Conservation (phyloP, 2,329 filamentous ascomycete species). For the Colletotrichum noveboracense region DNA sequence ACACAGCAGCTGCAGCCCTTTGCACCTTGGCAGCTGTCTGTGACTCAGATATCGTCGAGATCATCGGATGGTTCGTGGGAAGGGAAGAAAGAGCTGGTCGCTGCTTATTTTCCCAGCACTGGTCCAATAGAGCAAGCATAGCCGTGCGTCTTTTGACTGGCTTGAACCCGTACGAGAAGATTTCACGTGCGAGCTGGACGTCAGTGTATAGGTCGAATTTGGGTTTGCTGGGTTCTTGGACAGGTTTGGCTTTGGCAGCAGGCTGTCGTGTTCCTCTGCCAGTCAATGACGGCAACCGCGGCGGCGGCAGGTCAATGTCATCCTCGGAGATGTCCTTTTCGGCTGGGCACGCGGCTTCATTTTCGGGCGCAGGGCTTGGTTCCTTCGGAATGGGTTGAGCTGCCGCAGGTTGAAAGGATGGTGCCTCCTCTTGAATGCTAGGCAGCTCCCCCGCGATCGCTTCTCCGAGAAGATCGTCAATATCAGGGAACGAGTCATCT, state of each 20-base stretch:
- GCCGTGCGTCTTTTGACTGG: conserved; percentile 69
- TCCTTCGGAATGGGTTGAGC: background rate
- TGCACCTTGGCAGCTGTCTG: background rate
- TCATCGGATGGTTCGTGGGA: conserved; percentile 17
- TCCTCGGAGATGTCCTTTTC: background rate
- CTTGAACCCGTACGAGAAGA: conserved; percentile 75
- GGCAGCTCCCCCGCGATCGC: background rate
- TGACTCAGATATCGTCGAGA: conserved; percentile 3
- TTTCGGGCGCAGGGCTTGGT: background rate
- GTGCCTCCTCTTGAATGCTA: background rate
- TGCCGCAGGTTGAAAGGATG: background rate
- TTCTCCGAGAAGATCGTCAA: conserved; percentile 6
- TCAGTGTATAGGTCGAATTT: conserved; percentile 68
- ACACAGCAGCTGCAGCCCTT: conserved; percentile 19
- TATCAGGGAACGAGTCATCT: conserved; percentile 14
- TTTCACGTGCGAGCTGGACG: conserved; percentile 63
- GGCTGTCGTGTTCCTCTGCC: background rate
- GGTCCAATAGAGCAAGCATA: conserved; percentile 73
- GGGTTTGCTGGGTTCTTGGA: conserved; percentile 40
- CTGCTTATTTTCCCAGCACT: conserved; percentile 71
- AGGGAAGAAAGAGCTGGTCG: conserved; percentile 26
- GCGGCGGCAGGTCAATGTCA: background rate
- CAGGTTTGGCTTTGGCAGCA: background rate
- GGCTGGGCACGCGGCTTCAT: background rate
- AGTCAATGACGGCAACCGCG: background rate